Conservation (phyloP, 345 rosid genomes). For the Aquilaria yunnanensis region DNA sequence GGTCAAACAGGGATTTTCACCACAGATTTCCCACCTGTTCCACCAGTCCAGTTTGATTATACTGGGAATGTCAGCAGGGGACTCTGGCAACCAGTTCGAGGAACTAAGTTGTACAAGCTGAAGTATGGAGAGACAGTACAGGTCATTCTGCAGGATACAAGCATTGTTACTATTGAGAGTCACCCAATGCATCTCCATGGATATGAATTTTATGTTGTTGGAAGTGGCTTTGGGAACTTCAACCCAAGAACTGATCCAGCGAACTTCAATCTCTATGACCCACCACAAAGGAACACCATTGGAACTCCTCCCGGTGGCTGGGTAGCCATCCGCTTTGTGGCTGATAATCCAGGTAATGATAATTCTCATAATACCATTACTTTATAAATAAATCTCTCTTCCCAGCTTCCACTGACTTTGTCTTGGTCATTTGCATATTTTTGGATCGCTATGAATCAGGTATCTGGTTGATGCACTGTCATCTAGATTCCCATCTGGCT, state of each 20-base stretch:
- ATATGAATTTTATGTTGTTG: conserved; percentile 56
- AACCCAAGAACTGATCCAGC: conserved; percentile 33
- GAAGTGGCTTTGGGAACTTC: conserved; percentile 61
- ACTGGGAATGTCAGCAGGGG: conserved; percentile 43
- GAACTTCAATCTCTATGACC: conserved; percentile 54
- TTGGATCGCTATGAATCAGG: conserved; percentile 15
- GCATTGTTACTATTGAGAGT: conserved; percentile 37
- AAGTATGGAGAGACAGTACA: conserved; percentile 45
- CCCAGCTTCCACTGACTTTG: too few species aligned
- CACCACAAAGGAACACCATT: conserved; percentile 55
- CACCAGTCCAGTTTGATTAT: conserved; percentile 34
- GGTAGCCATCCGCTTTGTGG: conserved; percentile 56
- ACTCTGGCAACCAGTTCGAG: conserved; percentile 6
- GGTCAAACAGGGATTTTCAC: conserved; percentile 24
- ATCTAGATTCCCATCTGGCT: conserved; percentile 54
- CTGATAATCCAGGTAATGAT: conserved; percentile 53
- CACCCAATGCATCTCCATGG: conserved; percentile 86
- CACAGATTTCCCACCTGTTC: conserved; percentile 41
- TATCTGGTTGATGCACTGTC: conserved; percentile 79
- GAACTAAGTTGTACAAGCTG: conserved; percentile 34
- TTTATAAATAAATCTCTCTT: too few species aligned
- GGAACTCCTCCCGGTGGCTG: conserved; percentile 71
- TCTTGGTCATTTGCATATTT: too few species aligned
- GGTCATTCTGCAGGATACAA: conserved; percentile 60
- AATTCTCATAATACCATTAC: too few species aligned